Base-by-base conservation (phyloP, 345 rosid species). In the Kandelia obovata region DNA sequence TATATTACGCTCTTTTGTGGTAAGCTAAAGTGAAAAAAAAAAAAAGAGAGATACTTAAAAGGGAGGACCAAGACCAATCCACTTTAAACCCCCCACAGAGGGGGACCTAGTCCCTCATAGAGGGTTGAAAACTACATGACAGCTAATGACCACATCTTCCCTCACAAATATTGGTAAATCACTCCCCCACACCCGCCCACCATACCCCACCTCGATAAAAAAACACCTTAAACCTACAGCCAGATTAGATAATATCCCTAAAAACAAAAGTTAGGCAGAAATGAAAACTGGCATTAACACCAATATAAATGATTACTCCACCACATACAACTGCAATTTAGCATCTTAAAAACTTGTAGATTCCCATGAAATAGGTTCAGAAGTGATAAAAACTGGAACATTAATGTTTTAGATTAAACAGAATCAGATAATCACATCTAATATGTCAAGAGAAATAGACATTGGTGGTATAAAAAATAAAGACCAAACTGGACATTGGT, bases 71-170 rank as follows among this genome's bases (percentile, higher is more conserved):
- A 73, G 80, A 86, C 81, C 76, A 77, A 73, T 78, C 85, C 75
- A 74, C 87, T 81, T 88, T 83, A 82, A 68, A 64, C 16, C 16
- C 58, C 58, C 80, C 81, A 76, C 81, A 79, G 21, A 34, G 35
- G 56, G 75, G 71, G 58, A 74, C 78, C 5, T 43, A 11, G 17
- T 10, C 28, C 47, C 80, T 61, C 49, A 27, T 28, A 63, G 77
- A 80, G 80, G 56, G 74, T 73, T 75, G 92, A 88, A 81, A 86
- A 78, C 68, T 75, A 86, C 88, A 75, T 62, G 72, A 66, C 90
- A 89, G 55, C 82, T 75, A 81, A 83, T 67, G 74, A 66, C 69
- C 66, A 43, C 32, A 62, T 75, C 77, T 27, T 25, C 6, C 79
- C 76, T 66, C 76, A 61, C 71, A 80, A 70, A 74, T 30, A 67